These are phyloP conservation scores for Apiotrichum mycotoxinovorans DNA, from an alignment of 1,284 basidiomycete genomes.

Conservation along the genomic window DNA sequence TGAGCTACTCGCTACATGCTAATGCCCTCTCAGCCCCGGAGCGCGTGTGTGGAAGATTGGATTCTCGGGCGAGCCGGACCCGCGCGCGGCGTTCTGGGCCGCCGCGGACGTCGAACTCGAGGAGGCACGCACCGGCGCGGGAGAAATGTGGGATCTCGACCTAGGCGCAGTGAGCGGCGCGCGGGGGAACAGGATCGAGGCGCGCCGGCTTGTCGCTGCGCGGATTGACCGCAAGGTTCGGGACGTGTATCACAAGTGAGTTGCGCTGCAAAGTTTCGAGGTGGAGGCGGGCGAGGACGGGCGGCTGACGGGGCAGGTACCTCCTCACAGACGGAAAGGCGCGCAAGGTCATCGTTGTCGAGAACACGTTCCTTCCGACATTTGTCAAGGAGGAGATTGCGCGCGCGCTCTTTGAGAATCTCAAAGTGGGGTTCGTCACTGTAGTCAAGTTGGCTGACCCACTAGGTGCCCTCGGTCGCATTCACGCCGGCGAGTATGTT, in stretches of 20 bases:
- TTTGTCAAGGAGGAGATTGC: slow-evolving; percentile 85
- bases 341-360: slow-evolving; percentile 85
- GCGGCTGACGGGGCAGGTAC: slow-evolving; percentile 61
- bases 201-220: slow-evolving; percentile 65
- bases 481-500: slow-evolving; percentile 85
- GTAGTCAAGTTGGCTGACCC: slow-evolving; percentile 9
- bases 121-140: slow-evolving; percentile 9
- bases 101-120: slow-evolving; percentile 5
- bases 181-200: slow-evolving; percentile 58
- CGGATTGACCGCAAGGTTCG: slow-evolving; percentile 66
- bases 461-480: slow-evolving; percentile 84
- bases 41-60: slow-evolving; percentile 52
- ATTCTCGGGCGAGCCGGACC: slow-evolving; percentile 50
- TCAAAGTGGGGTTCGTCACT: slow-evolving; percentile 60
- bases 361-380: slow-evolving; percentile 80
- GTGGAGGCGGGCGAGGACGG: no score
- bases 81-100: slow-evolving; percentile 46
- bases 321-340: slow-evolving; percentile 89
- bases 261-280: slow-evolving; percentile 26
- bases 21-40: slow-evolving; percentile 37
- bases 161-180: slow-evolving; percentile 25
- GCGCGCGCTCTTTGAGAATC: slow-evolving; percentile 79
- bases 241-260: slow-evolving; percentile 80
- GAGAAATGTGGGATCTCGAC: slow-evolving; percentile 45
- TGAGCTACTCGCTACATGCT: background rate